A percentile compares a stretch with the other conserved stretches of the same genome.
Evolutionary conservation across 2,329 filamentous ascomycete genomes (phyloP).

Genomic region (Herpotrichia juniperi): DNA sequence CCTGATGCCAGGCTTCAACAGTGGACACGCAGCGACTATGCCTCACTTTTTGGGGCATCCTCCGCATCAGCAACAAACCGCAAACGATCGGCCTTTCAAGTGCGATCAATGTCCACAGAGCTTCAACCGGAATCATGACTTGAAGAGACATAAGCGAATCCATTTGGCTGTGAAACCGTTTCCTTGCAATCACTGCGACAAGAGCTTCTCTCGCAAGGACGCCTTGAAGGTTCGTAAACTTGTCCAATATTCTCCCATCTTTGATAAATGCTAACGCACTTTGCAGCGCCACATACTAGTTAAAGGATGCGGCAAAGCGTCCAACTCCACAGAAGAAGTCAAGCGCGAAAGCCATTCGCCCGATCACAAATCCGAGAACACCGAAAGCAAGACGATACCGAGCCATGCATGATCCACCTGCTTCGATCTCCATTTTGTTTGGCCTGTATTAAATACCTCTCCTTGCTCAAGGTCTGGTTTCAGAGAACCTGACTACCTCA

Average conservation of each 20-base stretch:
- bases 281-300: constrained; percentile 69
- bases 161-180: constrained; percentile 96
- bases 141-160: constrained; percentile 95
- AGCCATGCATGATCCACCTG: constrained; percentile 24
- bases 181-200: constrained; percentile 88
- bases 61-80: constrained; percentile 56
- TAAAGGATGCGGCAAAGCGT: constrained; percentile 67
- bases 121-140: constrained; percentile 94
- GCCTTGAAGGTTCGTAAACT: constrained; percentile 80
- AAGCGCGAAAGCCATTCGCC: constrained; percentile 44
- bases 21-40: constrained; percentile 67
- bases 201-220: constrained; percentile 96
- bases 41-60: constrained; percentile 66
- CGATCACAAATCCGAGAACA: constrained; percentile 32
- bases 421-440: constrained; percentile 30
- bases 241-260: neutral
- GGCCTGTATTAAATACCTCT: constrained; percentile 43
- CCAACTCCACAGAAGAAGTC: constrained; percentile 32
- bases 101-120: constrained; percentile 92
- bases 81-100: constrained; percentile 87
- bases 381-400: constrained; percentile 37
- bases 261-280: constrained; percentile 26
- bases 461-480: constrained; percentile 16
- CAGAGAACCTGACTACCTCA: constrained; percentile 27
- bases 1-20: constrained; percentile 66